Percentiles rank a stretch among this genome's conserved stretches.
These are phyloP conservation scores for Ustilago sp. DNA, from an alignment of 1,284 basidiomycete genomes.

Conservation along the genomic window DNA sequence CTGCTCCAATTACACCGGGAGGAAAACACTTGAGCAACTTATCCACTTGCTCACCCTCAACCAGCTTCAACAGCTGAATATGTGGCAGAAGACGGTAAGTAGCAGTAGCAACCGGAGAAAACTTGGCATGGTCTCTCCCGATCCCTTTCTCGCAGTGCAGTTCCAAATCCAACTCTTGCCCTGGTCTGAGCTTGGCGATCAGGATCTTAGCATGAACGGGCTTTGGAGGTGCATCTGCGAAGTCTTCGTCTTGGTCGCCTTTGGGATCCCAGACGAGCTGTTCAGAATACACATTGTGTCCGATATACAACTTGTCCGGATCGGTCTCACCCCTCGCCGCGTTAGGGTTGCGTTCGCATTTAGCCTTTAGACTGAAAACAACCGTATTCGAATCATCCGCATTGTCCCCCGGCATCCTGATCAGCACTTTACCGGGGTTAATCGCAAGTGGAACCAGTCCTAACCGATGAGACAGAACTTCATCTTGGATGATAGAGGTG, in stretches of 20 bases:
- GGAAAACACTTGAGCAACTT: constrained; percentile 92
- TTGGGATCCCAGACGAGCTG: constrained; percentile 85
- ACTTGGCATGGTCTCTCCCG: constrained; percentile 98
- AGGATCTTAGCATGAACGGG: constrained; percentile 88
- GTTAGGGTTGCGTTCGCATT: constrained; percentile 77
- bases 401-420: constrained; percentile 71
- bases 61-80: constrained; percentile 81
- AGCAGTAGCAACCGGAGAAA: constrained; percentile 82
- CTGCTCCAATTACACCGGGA: constrained; percentile 84
- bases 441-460: constrained; percentile 90
- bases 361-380: constrained; percentile 83
- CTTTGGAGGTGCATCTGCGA: constrained; percentile 74
- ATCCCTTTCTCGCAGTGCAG: constrained; percentile 92
- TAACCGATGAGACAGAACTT: constrained; percentile 89
- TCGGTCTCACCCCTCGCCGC: constrained; percentile 73
- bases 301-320: constrained; percentile 59
- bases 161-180: constrained; percentile 85
- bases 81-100: constrained; percentile 92
- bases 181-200: constrained; percentile 91
- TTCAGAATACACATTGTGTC: constrained; percentile 76
- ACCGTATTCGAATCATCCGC: constrained; percentile 88
- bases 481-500: constrained; percentile 92
- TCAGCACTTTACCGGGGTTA: constrained; percentile 77
- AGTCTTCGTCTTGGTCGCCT: constrained; percentile 79
- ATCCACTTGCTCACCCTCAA: constrained; percentile 75